A percentile compares a stretch with the other conserved stretches of the same genome.
These are phyloP conservation scores for Zygosaccharomyces bisporus DNA, from an alignment of 805 yeast genomes.

Conservation along the genomic window DNA sequence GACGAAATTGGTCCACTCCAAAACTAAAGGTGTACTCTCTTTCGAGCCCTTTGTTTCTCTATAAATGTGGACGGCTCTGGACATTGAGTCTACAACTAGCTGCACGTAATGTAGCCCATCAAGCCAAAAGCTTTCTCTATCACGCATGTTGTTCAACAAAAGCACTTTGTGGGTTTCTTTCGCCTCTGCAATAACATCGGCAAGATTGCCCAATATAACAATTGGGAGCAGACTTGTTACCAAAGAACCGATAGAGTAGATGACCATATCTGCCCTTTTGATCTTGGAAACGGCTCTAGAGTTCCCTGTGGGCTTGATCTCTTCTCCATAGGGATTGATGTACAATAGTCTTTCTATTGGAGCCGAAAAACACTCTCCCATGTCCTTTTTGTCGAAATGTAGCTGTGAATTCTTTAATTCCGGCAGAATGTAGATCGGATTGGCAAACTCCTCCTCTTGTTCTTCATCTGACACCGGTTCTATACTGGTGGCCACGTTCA, in stretches of 20 bases:
- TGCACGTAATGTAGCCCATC: constrained; percentile 55
- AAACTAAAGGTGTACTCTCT: constrained; percentile 12
- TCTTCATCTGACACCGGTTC: constrained; percentile 33
- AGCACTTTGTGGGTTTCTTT: constrained; percentile 47
- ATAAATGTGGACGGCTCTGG: constrained; percentile 21
- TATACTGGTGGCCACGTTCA: constrained; percentile 2
- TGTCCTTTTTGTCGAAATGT: constrained; percentile 57
- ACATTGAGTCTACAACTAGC: constrained; percentile 43
- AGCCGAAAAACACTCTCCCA: constrained; percentile 58
- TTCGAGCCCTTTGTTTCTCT: constrained; percentile 22
- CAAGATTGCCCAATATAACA: constrained; percentile 67
- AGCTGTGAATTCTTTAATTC: constrained; percentile 71
- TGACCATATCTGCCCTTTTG: constrained; percentile 48
- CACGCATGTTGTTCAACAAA: constrained; percentile 67
- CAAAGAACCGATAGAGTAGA: constrained; percentile 82
- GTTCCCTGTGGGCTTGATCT: constrained; percentile 72
- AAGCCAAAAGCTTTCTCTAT: constrained; percentile 75
- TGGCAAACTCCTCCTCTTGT: constrained; percentile 63
- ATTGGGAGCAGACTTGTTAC: constrained; percentile 87
- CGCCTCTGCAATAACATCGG: constrained; percentile 47
- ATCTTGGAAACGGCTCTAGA: constrained; percentile 54
- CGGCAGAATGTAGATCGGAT: constrained; percentile 51
- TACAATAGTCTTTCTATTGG: constrained; percentile 73
- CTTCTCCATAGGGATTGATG: constrained; percentile 84
- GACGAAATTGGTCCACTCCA: constrained; percentile 45